Evolutionary conservation across 306 rosid species (phyloP).

Genomic region (Acacia acuminata): DNA sequence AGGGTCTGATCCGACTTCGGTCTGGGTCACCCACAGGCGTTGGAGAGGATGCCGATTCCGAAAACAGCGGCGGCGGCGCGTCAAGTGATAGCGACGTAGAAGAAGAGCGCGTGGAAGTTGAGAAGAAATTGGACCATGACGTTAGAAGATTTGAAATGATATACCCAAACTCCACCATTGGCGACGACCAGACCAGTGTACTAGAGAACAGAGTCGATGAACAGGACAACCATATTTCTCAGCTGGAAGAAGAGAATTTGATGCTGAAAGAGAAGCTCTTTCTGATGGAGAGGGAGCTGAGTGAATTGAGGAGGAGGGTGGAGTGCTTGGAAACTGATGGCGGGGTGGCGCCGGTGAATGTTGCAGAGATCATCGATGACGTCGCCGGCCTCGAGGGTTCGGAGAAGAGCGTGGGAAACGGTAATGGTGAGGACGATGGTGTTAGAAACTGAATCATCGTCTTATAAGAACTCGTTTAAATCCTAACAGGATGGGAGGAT

Average conservation of each 20-base stretch:
- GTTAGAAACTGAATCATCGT: background rate
- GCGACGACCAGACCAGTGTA: slow-evolving; percentile 51
- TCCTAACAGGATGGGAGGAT: background rate
- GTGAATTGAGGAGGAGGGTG: slow-evolving; percentile 60
- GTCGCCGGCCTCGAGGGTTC: slow-evolving; percentile 27
- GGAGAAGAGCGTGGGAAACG: slow-evolving; percentile 49
- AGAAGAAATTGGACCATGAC: slow-evolving; percentile 66
- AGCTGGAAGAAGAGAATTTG: slow-evolving; percentile 70
- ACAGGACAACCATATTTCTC: slow-evolving; percentile 62
- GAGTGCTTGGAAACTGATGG: slow-evolving; percentile 51
- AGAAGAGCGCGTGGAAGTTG: slow-evolving; percentile 69
- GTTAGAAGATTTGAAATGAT: slow-evolving; percentile 79
- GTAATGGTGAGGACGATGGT: background rate
- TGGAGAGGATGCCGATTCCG: slow-evolving; percentile 13
- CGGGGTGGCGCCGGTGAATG: slow-evolving; percentile 33
- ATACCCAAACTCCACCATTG: slow-evolving; percentile 46
- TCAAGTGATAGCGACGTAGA: slow-evolving; percentile 65
- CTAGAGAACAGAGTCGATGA: slow-evolving; percentile 72
- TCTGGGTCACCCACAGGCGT: slow-evolving; percentile 43
- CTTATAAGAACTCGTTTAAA: no score
- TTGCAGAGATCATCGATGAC: slow-evolving; percentile 43
- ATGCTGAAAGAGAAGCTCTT: slow-evolving; percentile 64
- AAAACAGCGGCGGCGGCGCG: slow-evolving; percentile 40
- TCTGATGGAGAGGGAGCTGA: slow-evolving; percentile 66
- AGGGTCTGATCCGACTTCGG: slow-evolving; percentile 73